Evolutionary conservation across 257 asterid species (phyloP), one percentile per base, ranked within the genome.

Genomic region (Solanum megistacrolobum): DNA sequence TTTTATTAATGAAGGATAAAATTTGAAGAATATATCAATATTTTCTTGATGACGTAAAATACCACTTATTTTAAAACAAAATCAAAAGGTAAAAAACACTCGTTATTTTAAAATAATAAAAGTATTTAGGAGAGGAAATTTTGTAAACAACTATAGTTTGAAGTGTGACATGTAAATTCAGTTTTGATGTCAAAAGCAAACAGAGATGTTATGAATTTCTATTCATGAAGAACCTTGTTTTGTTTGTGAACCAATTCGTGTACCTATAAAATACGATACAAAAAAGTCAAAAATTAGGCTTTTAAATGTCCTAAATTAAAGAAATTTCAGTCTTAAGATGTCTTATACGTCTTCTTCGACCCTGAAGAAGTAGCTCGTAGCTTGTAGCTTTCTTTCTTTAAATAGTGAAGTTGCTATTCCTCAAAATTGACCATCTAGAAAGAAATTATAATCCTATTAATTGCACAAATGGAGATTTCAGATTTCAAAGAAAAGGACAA

Each of bases 31-130:
- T 0, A 13, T 13, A 48, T 48, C 58, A 48, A 48, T 48, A 48
- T 48, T 48, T 14, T 46, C 6, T 1, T 48, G 20, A 46, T 46
- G 0, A 48, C 0, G 1, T 13, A 14, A 2, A 48, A 13, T 0
- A 48, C 3, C 5, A 48, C 0, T 48, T 14, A 48, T 48, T 48
- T 48, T 48, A 7, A 48, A 5, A 48, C 1, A 48, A 48, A 48
- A 48, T 0, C 58, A 13, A 46, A 46, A 46, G 58, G 20, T 46
- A 5, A 13, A 13, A 46, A 46, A 13, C 20, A 46, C 20, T 2
- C 55, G 0, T 2, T 13, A 48, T 48, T 48, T 46, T 48, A 48
- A 48, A 48, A 14, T 13, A 48, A 48, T 48, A 14, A 1, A 48
- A 48, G 58, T 48, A 48, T 48, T 14, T 48, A 48, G 7, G 58